Evolutionary conservation across 768 basidiomycete genomes (phyloP).

Genomic region (Panaeolus papilionaceus): DNA sequence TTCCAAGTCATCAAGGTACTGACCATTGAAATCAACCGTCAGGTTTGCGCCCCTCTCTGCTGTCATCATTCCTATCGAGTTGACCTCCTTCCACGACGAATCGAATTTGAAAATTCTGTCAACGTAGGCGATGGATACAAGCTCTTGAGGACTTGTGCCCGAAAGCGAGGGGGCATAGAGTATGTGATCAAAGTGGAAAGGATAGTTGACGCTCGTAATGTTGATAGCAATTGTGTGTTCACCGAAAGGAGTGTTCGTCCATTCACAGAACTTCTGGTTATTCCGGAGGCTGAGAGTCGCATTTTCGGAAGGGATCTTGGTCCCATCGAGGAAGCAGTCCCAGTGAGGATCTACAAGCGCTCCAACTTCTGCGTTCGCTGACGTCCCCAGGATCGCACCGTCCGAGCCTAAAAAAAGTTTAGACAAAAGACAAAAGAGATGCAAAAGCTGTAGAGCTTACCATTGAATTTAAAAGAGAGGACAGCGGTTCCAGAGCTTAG

Average conservation of each 20-base stretch:
- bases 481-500: neutral
- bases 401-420: neutral
- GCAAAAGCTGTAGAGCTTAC: neutral
- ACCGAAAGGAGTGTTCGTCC: neutral
- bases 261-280: constrained; percentile 6
- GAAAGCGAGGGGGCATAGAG: neutral
- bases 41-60: neutral
- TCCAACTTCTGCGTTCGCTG: neutral
- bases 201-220: neutral
- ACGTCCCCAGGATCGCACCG: neutral
- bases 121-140: neutral
- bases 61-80: constrained; percentile 8
- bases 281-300: neutral
- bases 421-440: too few species aligned
- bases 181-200: neutral
- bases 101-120: neutral
- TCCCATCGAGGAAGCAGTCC: constrained; percentile 3
- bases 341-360: constrained; percentile 1
- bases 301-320: neutral
- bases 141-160: neutral
- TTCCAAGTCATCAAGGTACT: neutral
- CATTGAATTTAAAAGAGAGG: neutral
- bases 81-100: neutral
- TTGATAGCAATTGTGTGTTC: neutral
- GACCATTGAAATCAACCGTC: neutral